Base-by-base conservation (phyloP, 2,329 filamentous ascomycete genomes). In the Talaromyces pinophilus region DNA sequence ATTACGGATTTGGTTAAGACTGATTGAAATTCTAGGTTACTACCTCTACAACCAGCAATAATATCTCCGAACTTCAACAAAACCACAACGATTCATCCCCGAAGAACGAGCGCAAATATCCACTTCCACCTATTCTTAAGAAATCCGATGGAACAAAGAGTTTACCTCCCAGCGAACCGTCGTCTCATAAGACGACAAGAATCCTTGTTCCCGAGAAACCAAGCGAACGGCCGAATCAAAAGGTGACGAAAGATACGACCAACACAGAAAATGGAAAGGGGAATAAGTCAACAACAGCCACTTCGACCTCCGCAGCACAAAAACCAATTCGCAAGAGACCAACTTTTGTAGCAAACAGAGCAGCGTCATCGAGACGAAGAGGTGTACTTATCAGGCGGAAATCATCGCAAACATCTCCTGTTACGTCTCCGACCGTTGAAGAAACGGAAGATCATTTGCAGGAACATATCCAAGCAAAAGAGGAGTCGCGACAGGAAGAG, bases 101-200 rank as follows among this genome's bases (percentile, higher is more conserved):
- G 65, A 64, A 42, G 40, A 64, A 38, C 62, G 67, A 28, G 62
- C 35, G 59, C 67, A 67, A 68, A 65, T 35, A 57, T n/a, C 68
- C 73, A 22, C 72, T 77, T 40, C 74, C 72, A 19, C 73, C 79
- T 5, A 81, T 81, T 40, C 69, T 81, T 19, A 81, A 81, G 70
- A 81, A 79, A 65, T 70, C 75, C 44, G 66, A 68, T 22, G 65
- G 70, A 8, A 72, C 70, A n/a, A 69, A 68, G 35, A 74, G 75
- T 52, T 61, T 55, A 28, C 62, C 62, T 17, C 65, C 65, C 7
- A 64, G 62, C 17, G 65, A 64, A 30, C 62, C 65, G 8, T 67
- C 65, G n/a, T 67, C 71, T 2, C 71, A 71, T 3, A 78, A 77
- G 52, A 73, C 71, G 28, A 72, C 76, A 13, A 76, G 74, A 22